These are phyloP conservation scores for Rutstroemia sp. DNA, from an alignment of 2,329 filamentous ascomycete species.

Conservation along the genomic window DNA sequence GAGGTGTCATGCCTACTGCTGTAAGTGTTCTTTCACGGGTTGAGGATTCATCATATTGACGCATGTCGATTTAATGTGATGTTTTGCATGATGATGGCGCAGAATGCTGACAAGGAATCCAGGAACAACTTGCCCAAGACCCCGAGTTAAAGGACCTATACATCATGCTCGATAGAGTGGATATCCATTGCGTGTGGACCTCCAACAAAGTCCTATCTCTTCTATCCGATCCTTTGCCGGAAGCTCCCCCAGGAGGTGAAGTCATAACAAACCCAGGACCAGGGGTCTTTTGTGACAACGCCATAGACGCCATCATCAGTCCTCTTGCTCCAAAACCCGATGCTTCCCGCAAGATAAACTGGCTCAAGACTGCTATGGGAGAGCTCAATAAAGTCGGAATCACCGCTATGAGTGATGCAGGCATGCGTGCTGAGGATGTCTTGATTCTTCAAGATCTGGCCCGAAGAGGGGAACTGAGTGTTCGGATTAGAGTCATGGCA, in stretches of 20 bases:
- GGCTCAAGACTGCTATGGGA: slow-evolving; percentile 52
- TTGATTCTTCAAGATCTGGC: slow-evolving; percentile 47
- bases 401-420: slow-evolving; percentile 63
- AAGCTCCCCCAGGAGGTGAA: slow-evolving; percentile 54
- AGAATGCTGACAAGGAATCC: neutral
- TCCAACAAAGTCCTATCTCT: slow-evolving; percentile 55
- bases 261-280: slow-evolving; percentile 52
- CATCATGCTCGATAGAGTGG: slow-evolving; percentile 63
- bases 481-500: slow-evolving; percentile 62
- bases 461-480: slow-evolving; percentile 44
- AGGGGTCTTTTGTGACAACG: slow-evolving; percentile 68
- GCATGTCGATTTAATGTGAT: neutral
- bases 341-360: slow-evolving; percentile 43
- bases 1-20: slow-evolving; percentile 54
- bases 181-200: slow-evolving; percentile 65
- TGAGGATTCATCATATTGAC: no score
- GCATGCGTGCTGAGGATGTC: slow-evolving; percentile 48
- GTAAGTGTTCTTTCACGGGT: slow-evolving; percentile 34
- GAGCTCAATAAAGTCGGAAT: slow-evolving; percentile 57
- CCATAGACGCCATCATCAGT: slow-evolving; percentile 52
- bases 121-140: slow-evolving; percentile 46
- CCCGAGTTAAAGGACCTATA: slow-evolving; percentile 46
- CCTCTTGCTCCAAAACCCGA: slow-evolving; percentile 50
- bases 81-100: neutral
- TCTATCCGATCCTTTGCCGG: slow-evolving; percentile 41